Percentiles rank a stretch among this genome's conserved stretches.
Evolutionary conservation across 352 stramenopile species (phyloP).

Genomic region (Pythium aphanidermatum): DNA sequence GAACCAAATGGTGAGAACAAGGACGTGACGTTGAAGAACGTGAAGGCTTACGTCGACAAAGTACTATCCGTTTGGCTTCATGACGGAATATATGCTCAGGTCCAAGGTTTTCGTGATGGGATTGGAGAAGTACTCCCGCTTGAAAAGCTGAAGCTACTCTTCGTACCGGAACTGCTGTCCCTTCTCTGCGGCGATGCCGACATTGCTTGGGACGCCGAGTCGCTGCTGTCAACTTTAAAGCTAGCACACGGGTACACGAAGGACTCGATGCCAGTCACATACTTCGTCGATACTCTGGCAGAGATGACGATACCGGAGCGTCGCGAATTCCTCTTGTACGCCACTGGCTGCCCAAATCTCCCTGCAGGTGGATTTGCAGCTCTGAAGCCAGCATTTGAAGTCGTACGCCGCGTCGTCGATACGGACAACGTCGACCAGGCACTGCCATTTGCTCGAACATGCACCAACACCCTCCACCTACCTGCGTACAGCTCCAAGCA

Average conservation of each 20-base stretch:
- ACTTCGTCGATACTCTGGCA: conserved; percentile 65
- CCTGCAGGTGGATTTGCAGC: conserved; percentile 61
- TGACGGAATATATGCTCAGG: conserved; percentile 53
- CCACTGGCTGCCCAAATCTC: conserved; percentile 77
- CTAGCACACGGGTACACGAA: conserved; percentile 80
- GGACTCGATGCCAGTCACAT: conserved; percentile 59
- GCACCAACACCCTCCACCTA: conserved; percentile 82
- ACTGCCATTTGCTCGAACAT: conserved; percentile 79
- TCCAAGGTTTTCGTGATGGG: conserved; percentile 69
- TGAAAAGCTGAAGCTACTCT: conserved; percentile 62
- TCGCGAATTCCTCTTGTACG: conserved; percentile 72
- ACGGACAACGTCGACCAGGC: conserved; percentile 60
- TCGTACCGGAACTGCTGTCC: conserved; percentile 55
- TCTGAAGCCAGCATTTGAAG: conserved; percentile 72
- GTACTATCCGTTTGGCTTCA: conserved; percentile 63
- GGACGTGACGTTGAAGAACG: conserved; percentile 45
- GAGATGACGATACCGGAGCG: conserved; percentile 53
- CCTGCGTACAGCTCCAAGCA: conserved; percentile 73
- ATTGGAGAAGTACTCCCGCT: conserved; percentile 69
- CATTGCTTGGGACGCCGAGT: conserved; percentile 60
- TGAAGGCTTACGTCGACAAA: conserved; percentile 44
- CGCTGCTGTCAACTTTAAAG: conserved; percentile 64
- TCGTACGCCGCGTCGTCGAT: conserved; percentile 74
- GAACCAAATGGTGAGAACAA: conserved; percentile 32
- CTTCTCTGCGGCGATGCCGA: conserved; percentile 71